Conservation (phyloP, 192 early-diverging fungal genomes). For the Entomortierella lignicola region DNA sequence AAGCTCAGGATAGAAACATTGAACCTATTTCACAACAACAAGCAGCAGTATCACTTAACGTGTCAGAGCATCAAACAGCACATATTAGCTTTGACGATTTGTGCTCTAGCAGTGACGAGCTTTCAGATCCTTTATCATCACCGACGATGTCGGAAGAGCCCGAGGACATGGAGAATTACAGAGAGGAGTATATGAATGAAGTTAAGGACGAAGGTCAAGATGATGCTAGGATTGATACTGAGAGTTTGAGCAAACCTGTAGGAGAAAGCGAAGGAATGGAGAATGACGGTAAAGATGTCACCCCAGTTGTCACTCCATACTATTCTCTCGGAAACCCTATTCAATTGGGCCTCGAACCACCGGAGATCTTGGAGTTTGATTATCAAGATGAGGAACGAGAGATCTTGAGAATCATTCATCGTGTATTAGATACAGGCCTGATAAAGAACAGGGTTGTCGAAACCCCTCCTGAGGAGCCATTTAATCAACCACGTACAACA, state of each 20-base stretch:
- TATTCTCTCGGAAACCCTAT: slow-evolving; percentile 36
- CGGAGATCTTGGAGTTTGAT: slow-evolving; percentile 9
- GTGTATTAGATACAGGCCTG: slow-evolving; percentile 28
- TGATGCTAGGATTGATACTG: neutral
- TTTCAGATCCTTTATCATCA: slow-evolving; percentile 12
- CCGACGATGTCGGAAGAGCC: neutral
- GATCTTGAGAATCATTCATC: slow-evolving; percentile 25
- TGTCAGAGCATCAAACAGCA: neutral
- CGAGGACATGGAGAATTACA: neutral
- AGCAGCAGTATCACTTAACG: too few relatives aligned
- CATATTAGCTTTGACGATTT: neutral
- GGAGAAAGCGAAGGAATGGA: neutral
- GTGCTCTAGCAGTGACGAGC: slow-evolving; percentile 5
- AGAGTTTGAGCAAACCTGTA: neutral
- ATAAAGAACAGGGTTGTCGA: slow-evolving; percentile 29
- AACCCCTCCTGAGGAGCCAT: slow-evolving; percentile 4
- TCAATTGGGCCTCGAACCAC: slow-evolving; percentile 19
- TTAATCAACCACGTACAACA: neutral
- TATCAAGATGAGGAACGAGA: slow-evolving; percentile 33
- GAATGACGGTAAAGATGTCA: neutral
- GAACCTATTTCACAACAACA: too few relatives aligned
- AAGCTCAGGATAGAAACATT: too few relatives aligned
- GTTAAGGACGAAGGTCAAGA: neutral
- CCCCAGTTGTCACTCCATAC: neutral
- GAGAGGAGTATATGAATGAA: too few relatives aligned